Base-by-base conservation (phyloP, 1,284 basidiomycete species). In the Trametes sp. region DNA sequence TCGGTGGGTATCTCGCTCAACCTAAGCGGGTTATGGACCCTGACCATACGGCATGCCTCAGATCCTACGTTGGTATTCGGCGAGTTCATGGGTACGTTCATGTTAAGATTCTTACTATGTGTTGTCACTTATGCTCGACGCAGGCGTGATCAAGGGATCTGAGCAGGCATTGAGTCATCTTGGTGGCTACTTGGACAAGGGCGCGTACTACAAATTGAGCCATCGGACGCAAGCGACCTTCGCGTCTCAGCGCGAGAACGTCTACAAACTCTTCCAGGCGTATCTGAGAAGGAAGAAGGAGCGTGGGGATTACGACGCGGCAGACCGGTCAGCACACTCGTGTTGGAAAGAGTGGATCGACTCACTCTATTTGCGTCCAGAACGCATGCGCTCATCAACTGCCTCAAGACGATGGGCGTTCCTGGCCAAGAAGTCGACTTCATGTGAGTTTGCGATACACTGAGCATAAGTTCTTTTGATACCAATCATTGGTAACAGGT, bases 61-160 rank as follows among this genome's bases (percentile, higher is more conserved):
- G 89, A 89, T 69, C 80, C 88, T 0, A 78, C 84, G 4, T 77
- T 90, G 4, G 85, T 90, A 2, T 93, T 85, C 68, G 84, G 82
- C 24, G 90, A 93, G 66, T 78, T 93, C 50, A 81, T 92, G 66
- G 89, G 88, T 84, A 54, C 19, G 16, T 31, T 29, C 4, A 59
- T 26, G 59, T 4, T 8, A 7, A 9, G 8, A 4, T 8, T 50
- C 5, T 31, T 21, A 33, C 29, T 10, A 8, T 11, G 10, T 33
- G 5, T 16, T 33, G n/a, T 24, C 19, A 8, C 48, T 50, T 19
- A 33, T 19, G 21, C 48, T n/a, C 16, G 8, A 51, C 92, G 90
- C 41, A 89, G 89, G 90, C 31, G 82, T 90, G 3, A 88, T 92
- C 69, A 84, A 86, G 68, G 90, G 90, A 1, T 87, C 87, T 0